Evolutionary conservation across 2,329 filamentous ascomycete genomes (phyloP).

Genomic region (Fusarium napiforme): DNA sequence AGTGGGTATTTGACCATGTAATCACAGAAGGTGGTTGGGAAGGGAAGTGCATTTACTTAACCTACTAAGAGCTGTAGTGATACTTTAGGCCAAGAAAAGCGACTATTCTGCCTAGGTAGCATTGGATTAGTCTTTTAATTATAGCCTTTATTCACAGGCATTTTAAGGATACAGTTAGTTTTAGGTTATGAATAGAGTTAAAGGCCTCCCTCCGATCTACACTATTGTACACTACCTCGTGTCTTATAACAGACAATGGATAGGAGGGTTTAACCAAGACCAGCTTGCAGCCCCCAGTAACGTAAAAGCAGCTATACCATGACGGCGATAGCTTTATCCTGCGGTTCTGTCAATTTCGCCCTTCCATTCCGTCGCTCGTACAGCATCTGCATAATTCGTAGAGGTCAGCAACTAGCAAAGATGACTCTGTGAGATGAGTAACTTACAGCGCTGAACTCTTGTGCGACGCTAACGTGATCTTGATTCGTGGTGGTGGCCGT

Average conservation of each 20-base stretch:
- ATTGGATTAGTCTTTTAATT: neutral
- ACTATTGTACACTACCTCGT: neutral
- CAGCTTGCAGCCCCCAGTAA: neutral
- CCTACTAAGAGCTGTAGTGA: neutral
- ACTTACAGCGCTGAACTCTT: neutral
- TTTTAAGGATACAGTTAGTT: too few relatives aligned
- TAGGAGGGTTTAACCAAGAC: neutral
- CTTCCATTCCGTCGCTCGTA: neutral
- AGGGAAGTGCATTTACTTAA: neutral
- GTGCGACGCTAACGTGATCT: neutral
- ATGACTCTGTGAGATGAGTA: neutral
- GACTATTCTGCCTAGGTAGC: neutral
- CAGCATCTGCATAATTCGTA: neutral
- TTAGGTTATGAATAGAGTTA: too few relatives aligned
- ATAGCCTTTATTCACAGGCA: too few relatives aligned
- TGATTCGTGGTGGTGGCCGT: neutral
- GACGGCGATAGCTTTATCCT: neutral
- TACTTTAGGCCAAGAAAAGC: neutral
- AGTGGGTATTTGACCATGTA: neutral
- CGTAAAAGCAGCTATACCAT: neutral
- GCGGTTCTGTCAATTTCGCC: neutral
- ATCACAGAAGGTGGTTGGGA: neutral
- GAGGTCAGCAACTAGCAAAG: neutral
- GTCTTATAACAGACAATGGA: neutral
- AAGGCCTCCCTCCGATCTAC: neutral